A percentile compares a stretch with the other conserved stretches of the same genome.
Evolutionary conservation across 148 eudicot genomes (phyloP).

Genomic region (Rhododendron molle): DNA sequence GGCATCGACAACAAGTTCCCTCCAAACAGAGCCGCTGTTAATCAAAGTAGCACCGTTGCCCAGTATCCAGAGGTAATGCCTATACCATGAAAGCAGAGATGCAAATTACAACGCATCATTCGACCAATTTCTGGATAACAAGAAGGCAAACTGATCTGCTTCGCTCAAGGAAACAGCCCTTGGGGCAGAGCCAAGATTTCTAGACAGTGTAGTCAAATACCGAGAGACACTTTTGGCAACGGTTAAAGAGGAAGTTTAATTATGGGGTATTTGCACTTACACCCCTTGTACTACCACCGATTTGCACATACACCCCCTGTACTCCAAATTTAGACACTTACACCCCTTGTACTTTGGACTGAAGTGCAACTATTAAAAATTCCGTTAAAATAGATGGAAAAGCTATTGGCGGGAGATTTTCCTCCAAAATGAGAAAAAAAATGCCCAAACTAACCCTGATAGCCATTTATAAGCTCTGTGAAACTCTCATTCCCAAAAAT

Average conservation of each 20-base stretch:
- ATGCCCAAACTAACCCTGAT: too few species aligned
- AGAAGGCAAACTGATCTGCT: background rate
- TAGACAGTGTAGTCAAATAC: background rate
- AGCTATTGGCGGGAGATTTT: too few species aligned
- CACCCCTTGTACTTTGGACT: too few species aligned
- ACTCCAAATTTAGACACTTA: too few species aligned
- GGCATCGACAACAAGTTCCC: conserved; percentile 26
- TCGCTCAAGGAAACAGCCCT: background rate
- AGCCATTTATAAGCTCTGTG: too few species aligned
- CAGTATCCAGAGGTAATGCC: conserved; percentile 46
- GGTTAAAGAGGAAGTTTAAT: background rate
- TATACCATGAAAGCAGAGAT: background rate
- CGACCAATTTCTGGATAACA: background rate
- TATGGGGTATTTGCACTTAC: too few species aligned
- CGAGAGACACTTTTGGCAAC: background rate
- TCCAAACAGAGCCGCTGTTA: conserved; percentile 40
- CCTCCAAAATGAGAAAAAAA: too few species aligned
- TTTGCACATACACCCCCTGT: too few species aligned
- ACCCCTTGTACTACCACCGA: too few species aligned
- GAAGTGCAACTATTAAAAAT: too few species aligned
- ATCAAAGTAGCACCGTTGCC: conserved; percentile 35
- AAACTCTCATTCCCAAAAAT: too few species aligned
- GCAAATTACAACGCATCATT: background rate
- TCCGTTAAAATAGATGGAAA: too few species aligned
- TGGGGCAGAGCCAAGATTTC: background rate